A percentile compares a stretch with the other conserved stretches of the same genome.
Evolutionary conservation across 805 yeast species (phyloP).

Genomic region (Scheffersomyces amazonensis): DNA sequence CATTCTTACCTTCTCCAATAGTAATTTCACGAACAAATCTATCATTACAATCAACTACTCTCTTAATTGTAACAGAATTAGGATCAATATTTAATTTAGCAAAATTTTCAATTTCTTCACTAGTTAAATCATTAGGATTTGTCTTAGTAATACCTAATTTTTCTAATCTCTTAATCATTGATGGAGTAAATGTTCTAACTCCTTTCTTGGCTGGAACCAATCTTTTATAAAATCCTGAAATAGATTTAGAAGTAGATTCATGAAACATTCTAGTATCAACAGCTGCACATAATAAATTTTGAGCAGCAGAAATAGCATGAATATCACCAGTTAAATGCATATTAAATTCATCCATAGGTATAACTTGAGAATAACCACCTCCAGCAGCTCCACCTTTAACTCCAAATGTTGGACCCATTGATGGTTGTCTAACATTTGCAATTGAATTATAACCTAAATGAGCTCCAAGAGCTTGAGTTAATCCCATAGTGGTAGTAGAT

Average conservation of each 20-base stretch:
- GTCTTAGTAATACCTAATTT: slow-evolving; percentile 81
- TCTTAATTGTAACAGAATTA: slow-evolving; percentile 81
- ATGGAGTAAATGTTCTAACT: slow-evolving; percentile 69
- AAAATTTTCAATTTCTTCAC: slow-evolving; percentile 69
- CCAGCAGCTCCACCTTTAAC: slow-evolving; percentile 99
- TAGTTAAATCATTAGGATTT: slow-evolving; percentile 75
- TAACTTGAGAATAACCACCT: slow-evolving; percentile 96
- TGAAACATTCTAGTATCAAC: slow-evolving; percentile 97
- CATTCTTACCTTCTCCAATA: slow-evolving; percentile 89
- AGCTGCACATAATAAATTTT: slow-evolving; percentile 92
- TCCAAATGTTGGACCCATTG: slow-evolving; percentile 99
- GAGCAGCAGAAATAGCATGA: slow-evolving; percentile 93
- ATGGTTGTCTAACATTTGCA: slow-evolving; percentile 96
- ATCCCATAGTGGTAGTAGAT: slow-evolving; percentile 92
- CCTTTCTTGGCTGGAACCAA: slow-evolving; percentile 87
- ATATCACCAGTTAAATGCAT: slow-evolving; percentile 97
- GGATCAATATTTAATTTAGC: slow-evolving; percentile 89
- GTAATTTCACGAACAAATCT: slow-evolving; percentile 86
- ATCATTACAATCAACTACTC: slow-evolving; percentile 94
- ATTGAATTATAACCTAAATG: slow-evolving; percentile 78
- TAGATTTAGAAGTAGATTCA: slow-evolving; percentile 78
- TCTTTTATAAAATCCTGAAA: slow-evolving; percentile 76
- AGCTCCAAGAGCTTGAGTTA: slow-evolving; percentile 96
- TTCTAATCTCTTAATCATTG: slow-evolving; percentile 71
- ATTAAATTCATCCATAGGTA: slow-evolving; percentile 98